Evolutionary conservation across 2,329 filamentous ascomycete genomes (phyloP), one percentile per base, ranked within the genome.

Genomic region (Colletotrichum endophyticum): DNA sequence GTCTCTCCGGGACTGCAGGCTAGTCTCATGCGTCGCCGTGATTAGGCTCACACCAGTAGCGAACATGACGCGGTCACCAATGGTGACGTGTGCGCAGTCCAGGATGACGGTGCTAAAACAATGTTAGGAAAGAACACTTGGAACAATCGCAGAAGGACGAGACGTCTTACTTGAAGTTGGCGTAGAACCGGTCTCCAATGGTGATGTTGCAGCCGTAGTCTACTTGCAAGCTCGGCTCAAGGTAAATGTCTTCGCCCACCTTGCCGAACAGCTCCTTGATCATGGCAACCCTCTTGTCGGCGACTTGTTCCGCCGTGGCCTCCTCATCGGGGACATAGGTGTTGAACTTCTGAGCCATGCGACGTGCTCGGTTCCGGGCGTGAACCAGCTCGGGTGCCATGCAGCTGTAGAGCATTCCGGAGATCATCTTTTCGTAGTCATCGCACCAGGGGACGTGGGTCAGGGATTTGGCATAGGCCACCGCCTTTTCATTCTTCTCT

Each of bases 141-240:
- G 36, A 7, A 8, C 36, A 39, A 19, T 39, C 16, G 36, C 16
- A 19, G 15, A 39, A 39, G 16, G 16, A 19, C 36, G 6, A 15
- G 22, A 6, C 16, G 6, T 28, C 28, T 25, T 68, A 86, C 85
- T 90, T 90, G 83, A 90, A 91, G 78, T 92, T 92, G 61, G 91
- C 87, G 79, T 94, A 95, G 80, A 93, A 93, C n/a, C 88, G 85
- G 57, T 90, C 86, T 9, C 92, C 92, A 1, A 94, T 85, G 8
- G 85, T 87, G 78, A 94, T 89, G 79, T 94, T 94, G 81, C 90
- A 91, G 2, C 92, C 93, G 75, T 94, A 94, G 81, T 94, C 92
- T 39, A 93, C 87, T 53, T 86, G 87, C 72, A 94, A 86, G 0
- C 92, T 92, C 0, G 92, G 89, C 79, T 94, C 92, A 44, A 94